A percentile compares a stretch with the other conserved stretches of the same genome.
These are phyloP conservation scores for Xylaria sp. DNA, from an alignment of 2,329 filamentous ascomycete genomes.

Conservation along the genomic window DNA sequence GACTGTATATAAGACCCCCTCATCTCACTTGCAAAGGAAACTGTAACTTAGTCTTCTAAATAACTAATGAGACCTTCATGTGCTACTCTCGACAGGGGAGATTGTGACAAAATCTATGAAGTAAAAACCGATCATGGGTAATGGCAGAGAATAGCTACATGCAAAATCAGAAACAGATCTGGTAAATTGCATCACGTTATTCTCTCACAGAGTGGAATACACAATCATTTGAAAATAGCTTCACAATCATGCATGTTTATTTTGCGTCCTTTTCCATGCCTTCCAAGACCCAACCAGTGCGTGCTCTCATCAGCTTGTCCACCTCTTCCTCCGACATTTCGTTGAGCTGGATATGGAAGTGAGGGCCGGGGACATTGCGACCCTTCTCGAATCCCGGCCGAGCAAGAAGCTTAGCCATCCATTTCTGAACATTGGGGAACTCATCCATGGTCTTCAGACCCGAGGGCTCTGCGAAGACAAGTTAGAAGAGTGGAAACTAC, in stretches of 20 bases:
- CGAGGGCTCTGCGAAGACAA: constrained; percentile 4
- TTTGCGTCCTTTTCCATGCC: constrained; percentile 73
- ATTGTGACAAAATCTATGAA: no score
- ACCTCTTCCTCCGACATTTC: constrained; percentile 58
- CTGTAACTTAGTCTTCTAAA: no score
- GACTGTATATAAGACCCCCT: no score
- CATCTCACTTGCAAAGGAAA: no score
- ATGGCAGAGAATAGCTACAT: no score
- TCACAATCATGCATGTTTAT: constrained; percentile 7
- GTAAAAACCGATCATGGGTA: no score
- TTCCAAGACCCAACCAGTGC: constrained; percentile 71
- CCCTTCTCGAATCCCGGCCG: constrained; percentile 79
- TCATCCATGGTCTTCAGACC: constrained; percentile 60
- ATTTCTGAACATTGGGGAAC: constrained; percentile 78
- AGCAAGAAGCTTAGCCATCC: constrained; percentile 76
- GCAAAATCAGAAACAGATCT: not conserved
- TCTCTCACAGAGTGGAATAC: not conserved
- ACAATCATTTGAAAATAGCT: not conserved
- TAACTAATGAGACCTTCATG: no score
- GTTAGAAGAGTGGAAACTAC: not conserved
- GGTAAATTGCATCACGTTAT: not conserved
- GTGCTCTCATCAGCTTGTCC: constrained; percentile 63
- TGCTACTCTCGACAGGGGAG: no score
- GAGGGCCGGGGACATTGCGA: constrained; percentile 73
- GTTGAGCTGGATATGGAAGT: constrained; percentile 22